phyloP scores from a whole-genome alignment of 2,329 filamentous ascomycete species.

The Alternaria novae-zelandiae region DNA sequence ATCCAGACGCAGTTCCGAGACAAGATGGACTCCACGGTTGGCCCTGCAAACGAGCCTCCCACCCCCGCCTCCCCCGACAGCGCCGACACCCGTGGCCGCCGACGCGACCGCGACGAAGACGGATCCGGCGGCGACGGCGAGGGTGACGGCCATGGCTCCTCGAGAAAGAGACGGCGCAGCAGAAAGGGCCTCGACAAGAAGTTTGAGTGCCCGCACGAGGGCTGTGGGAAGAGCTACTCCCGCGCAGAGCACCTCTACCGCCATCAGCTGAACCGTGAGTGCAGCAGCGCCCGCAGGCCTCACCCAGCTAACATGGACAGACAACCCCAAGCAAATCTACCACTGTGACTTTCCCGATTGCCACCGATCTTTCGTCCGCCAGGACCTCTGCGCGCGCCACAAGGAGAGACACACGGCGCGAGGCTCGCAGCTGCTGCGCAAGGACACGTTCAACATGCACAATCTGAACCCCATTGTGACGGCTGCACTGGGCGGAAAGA shows the following conservation, averaged over 20 bases:
- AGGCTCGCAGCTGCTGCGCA: slow-evolving; percentile 76
- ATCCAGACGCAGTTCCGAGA: slow-evolving; percentile 41
- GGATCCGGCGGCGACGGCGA: slow-evolving; percentile 36
- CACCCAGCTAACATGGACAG: slow-evolving; percentile 51
- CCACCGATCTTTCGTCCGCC: slow-evolving; percentile 86
- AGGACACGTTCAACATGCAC: slow-evolving; percentile 69
- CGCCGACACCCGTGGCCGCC: slow-evolving; percentile 45
- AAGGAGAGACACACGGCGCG: slow-evolving; percentile 62
- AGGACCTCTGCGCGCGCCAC: slow-evolving; percentile 82
- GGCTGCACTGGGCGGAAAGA: slow-evolving; percentile 46
- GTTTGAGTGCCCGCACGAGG: slow-evolving; percentile 75
- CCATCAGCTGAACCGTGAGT: slow-evolving; percentile 89
- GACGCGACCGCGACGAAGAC: slow-evolving; percentile 44
- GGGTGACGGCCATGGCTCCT: slow-evolving; percentile 39
- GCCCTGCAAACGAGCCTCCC: slow-evolving; percentile 36
- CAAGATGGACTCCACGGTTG: slow-evolving; percentile 42
- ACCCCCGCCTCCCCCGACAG: slow-evolving; percentile 44
- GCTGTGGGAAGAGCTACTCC: slow-evolving; percentile 95
- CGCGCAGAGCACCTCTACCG: slow-evolving; percentile 95
- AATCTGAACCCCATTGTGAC: slow-evolving; percentile 52
- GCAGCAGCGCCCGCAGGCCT: neutral
- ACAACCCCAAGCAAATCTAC: slow-evolving; percentile 94
- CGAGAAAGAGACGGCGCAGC: slow-evolving; percentile 69
- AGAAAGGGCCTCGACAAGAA: slow-evolving; percentile 80
- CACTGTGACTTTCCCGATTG: slow-evolving; percentile 92